Evolutionary conservation across 2,329 filamentous ascomycete species (phyloP), one percentile per base, ranked within the genome.

Genomic region (Bipolaris victoriae): DNA sequence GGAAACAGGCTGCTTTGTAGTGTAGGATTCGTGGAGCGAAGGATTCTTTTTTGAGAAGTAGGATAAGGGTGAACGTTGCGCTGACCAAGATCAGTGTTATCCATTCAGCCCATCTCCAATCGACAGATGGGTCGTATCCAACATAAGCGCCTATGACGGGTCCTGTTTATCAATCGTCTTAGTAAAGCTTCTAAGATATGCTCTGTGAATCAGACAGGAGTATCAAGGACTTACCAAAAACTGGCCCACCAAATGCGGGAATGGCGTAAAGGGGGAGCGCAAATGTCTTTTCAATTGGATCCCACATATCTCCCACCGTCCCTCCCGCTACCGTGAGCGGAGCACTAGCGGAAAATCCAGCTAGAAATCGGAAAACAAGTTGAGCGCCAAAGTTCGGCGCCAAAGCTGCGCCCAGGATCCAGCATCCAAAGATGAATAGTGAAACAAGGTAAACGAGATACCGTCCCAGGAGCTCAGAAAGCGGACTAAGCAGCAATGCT

Each of bases 351-450:
- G 72, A 83, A 53, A 83, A 76, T 0, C 81, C 81, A 18, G 77
- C 79, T 50, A 82, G 81, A 63, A 83, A 83, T 11, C 81, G 78
- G 50, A 79, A 81, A 39, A 80, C 69, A 61, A 83, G 72, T 33
- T 83, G 67, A 0, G 80, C 82, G 49, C 82, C 80, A 4, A 82
- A 69, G 55, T 83, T 81, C 50, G 81, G 66, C 4, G 74, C 73
- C 1, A 76, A 52, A 10, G 68, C 74, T 10, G 73, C 62, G 5
- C 63, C 65, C 51, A 77, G 62, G 15, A 71, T 66, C 55, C 74
- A 76, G 35, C 68, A 76, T 63, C 51, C 75, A 48, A 69, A 73
- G 18, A 67, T 33, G 24, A 59, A 56, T 20, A 68, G 55, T 2
- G 66, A 68, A 5, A 56, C 52, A n/a, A 73, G 63, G 29, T 69